Percentiles rank a stretch among this genome's conserved stretches.
These are phyloP conservation scores for Dactylellina cionopaga DNA, from an alignment of 2,329 filamentous ascomycete genomes.

Conservation along the genomic window DNA sequence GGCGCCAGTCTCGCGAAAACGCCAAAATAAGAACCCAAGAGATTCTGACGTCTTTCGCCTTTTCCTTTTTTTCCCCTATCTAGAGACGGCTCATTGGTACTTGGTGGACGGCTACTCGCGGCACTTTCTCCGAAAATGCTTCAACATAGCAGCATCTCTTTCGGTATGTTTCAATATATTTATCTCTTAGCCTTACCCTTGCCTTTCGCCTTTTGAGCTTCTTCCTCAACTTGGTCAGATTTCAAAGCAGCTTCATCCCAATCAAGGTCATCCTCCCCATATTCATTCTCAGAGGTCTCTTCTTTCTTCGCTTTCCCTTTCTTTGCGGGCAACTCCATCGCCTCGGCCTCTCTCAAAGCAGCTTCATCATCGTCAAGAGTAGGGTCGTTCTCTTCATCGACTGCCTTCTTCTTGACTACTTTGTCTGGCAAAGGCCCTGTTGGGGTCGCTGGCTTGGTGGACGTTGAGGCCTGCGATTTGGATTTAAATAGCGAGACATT, in stretches of 20 bases:
- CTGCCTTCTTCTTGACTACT: constrained; percentile 21
- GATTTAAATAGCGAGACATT: constrained; percentile 31
- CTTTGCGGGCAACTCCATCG: constrained; percentile 29
- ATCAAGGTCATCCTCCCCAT: constrained; percentile 62
- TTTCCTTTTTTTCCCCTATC: constrained; percentile 16
- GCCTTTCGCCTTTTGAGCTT: constrained; percentile 34
- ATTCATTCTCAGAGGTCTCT: constrained; percentile 58
- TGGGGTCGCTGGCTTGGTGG: constrained; percentile 20
- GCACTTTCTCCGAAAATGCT: not conserved
- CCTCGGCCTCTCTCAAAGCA: constrained; percentile 47
- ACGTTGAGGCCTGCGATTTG: constrained; percentile 8
- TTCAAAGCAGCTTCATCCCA: constrained; percentile 49
- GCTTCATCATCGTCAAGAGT: constrained; percentile 45
- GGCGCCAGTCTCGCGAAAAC: constrained; percentile 14
- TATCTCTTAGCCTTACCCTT: constrained; percentile 34
- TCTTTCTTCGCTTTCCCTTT: constrained; percentile 54
- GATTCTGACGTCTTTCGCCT: not conserved
- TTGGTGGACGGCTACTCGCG: not conserved
- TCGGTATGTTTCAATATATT: not conserved
- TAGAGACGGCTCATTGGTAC: not conserved
- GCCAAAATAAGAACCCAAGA: constrained; percentile 23
- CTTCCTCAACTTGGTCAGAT: constrained; percentile 55
- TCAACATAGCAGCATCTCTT: not conserved
- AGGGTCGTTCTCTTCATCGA: constrained; percentile 16
- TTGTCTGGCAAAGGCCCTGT: not conserved